Percentiles rank a stretch among this genome's conserved stretches.
Conservation (phyloP, 805 yeast species). For the Metschnikowia chrysomelidarum region DNA sequence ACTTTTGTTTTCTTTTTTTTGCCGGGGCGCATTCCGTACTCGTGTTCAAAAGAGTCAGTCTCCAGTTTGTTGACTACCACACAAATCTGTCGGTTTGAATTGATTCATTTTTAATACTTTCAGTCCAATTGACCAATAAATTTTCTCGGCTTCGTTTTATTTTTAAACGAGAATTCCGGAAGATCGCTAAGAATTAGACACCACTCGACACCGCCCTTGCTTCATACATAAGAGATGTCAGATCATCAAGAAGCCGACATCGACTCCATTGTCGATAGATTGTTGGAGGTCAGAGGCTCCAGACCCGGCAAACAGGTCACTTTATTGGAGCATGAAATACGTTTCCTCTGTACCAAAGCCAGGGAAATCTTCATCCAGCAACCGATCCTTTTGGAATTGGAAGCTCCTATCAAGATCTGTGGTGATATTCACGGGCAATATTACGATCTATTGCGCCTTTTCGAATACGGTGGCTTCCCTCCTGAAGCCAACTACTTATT, state of each 20-base stretch:
- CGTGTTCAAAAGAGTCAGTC: conserved; percentile 10
- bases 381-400: conserved; percentile 91
- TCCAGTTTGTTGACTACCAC: conserved; percentile 6
- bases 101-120: too few relatives aligned
- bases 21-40: conserved; percentile 9
- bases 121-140: too few relatives aligned
- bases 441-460: conserved; percentile 89
- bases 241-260: conserved; percentile 78
- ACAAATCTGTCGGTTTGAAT: conserved; percentile 1
- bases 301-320: conserved; percentile 98
- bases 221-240: conserved; percentile 23
- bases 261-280: conserved; percentile 95
- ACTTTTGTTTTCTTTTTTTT: conserved; percentile 6
- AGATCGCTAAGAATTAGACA: not conserved
- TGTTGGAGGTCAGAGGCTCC: conserved; percentile 95
- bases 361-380: conserved; percentile 97
- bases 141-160: too few relatives aligned
- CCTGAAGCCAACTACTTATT: conserved; percentile 97
- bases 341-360: conserved; percentile 94
- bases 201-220: not conserved
- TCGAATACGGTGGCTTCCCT: conserved; percentile 98
- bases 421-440: conserved; percentile 99
- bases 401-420: conserved; percentile 93
- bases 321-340: conserved; percentile 88
- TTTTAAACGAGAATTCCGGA: too few relatives aligned